phyloP scores from a whole-genome alignment of 2,329 filamentous ascomycete species.

The Pseudogymnoascus sp. region DNA sequence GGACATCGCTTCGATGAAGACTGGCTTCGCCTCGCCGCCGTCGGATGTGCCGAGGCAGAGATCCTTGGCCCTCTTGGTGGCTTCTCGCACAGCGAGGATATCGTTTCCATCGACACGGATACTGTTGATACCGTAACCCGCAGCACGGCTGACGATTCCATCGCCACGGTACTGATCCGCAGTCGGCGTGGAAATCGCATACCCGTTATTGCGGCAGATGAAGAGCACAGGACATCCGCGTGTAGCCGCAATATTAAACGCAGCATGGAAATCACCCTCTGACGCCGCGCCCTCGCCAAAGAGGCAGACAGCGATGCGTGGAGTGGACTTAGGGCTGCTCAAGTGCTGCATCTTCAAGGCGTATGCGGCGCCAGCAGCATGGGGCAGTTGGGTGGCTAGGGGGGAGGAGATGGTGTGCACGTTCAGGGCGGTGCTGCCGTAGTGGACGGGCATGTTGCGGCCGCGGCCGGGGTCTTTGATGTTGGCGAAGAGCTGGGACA shows the following conservation, averaged over 20 bases:
- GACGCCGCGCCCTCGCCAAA: slow-evolving; percentile 88
- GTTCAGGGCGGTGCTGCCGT: slow-evolving; percentile 76
- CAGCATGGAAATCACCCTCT: slow-evolving; percentile 88
- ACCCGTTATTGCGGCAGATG: slow-evolving; percentile 89
- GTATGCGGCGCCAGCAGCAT: slow-evolving; percentile 81
- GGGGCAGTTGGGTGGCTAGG: slow-evolving; percentile 81
- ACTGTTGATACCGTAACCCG: slow-evolving; percentile 91
- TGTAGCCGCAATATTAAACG: slow-evolving; percentile 84
- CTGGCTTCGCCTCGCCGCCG: slow-evolving; percentile 41
- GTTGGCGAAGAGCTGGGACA: slow-evolving; percentile 92
- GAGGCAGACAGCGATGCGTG: slow-evolving; percentile 71
- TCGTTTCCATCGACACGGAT: slow-evolving; percentile 93
- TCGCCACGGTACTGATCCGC: slow-evolving; percentile 88
- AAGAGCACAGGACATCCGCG: slow-evolving; percentile 82
- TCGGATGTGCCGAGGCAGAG: slow-evolving; percentile 55
- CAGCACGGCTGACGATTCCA: slow-evolving; percentile 78
- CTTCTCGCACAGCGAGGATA: slow-evolving; percentile 80
- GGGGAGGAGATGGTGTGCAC: slow-evolving; percentile 88
- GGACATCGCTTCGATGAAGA: slow-evolving; percentile 92
- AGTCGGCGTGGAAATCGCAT: slow-evolving; percentile 83
- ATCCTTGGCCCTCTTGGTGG: slow-evolving; percentile 67
- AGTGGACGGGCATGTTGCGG: slow-evolving; percentile 97
- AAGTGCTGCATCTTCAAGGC: slow-evolving; percentile 75
- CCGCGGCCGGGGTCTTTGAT: slow-evolving; percentile 71
- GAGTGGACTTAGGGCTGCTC: slow-evolving; percentile 61